A percentile compares a stretch with the other conserved stretches of the same genome.
Evolutionary conservation across 768 basidiomycete genomes (phyloP).

Genomic region (Sutorius australiensis): DNA sequence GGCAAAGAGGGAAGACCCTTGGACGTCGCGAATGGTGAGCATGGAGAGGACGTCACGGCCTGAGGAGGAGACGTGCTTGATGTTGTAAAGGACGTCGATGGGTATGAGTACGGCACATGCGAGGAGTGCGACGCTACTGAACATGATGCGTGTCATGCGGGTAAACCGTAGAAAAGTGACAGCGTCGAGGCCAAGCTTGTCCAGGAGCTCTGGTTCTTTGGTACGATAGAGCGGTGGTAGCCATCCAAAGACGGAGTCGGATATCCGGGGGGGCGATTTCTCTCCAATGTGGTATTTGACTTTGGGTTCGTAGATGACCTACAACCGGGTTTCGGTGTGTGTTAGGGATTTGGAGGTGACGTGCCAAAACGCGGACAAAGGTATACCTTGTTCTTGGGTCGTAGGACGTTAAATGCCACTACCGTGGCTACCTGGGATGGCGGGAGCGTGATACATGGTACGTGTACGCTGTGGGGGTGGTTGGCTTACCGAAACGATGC

Average conservation of each 20-base stretch:
- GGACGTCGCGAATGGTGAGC: conserved; percentile 83
- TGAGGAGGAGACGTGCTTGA: conserved; percentile 51
- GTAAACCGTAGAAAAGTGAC: conserved; percentile 90
- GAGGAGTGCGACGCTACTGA: conserved; percentile 58
- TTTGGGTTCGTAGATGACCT: conserved; percentile 93
- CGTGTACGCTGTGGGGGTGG: neutral
- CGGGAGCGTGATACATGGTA: conserved; percentile 10
- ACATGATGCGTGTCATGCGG: conserved; percentile 75
- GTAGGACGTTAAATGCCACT: conserved; percentile 75
- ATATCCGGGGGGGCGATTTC: conserved; percentile 77
- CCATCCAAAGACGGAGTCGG: conserved; percentile 85
- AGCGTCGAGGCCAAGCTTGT: conserved; percentile 89
- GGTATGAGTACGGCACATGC: conserved; percentile 77
- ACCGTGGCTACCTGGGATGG: conserved; percentile 56
- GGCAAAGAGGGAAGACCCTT: conserved; percentile 68
- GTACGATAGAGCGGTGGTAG: conserved; percentile 78
- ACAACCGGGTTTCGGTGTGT: neutral
- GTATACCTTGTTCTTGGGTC: conserved; percentile 83
- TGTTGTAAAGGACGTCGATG: conserved; percentile 81
- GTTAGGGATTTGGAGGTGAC: neutral
- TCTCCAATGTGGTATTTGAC: conserved; percentile 82
- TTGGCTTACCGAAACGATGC: conserved; percentile 60
- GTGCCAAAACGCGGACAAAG: neutral
- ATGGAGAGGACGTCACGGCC: conserved; percentile 66
- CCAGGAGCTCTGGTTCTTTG: conserved; percentile 84